phyloP scores from a whole-genome alignment of 1,139 yeast species.

The Suhomyces choctaworum region DNA sequence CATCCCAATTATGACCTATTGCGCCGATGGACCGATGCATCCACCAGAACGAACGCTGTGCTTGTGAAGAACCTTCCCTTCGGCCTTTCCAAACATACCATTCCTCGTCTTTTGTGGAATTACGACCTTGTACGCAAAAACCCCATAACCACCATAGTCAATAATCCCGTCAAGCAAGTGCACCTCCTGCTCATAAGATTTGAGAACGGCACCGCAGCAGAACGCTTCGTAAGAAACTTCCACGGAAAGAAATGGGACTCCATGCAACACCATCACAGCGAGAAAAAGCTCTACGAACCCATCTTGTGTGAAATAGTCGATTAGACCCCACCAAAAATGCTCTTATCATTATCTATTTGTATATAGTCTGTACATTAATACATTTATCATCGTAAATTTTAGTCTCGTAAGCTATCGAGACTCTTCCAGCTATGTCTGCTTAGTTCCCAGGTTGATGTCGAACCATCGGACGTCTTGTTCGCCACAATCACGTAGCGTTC shows the following conservation, averaged over 20 bases:
- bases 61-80: slow-evolving; percentile 43
- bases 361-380: slow-evolving; percentile 5
- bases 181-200: slow-evolving; percentile 47
- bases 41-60: slow-evolving; percentile 25
- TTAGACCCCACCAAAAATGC: slow-evolving; percentile 10
- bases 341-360: not conserved
- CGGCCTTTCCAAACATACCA: slow-evolving; percentile 34
- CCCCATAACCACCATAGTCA: slow-evolving; percentile 24
- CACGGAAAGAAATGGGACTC: slow-evolving; percentile 51
- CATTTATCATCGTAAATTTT: slow-evolving; percentile 1
- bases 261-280: slow-evolving; percentile 27
- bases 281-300: slow-evolving; percentile 38
- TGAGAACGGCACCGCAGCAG: slow-evolving; percentile 48
- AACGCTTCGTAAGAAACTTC: slow-evolving; percentile 52
- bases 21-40: slow-evolving; percentile 16
- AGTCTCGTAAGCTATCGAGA: slow-evolving; percentile 33
- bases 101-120: slow-evolving; percentile 41
- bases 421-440: slow-evolving; percentile 79
- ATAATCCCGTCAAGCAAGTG: slow-evolving; percentile 30
- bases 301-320: slow-evolving; percentile 40
- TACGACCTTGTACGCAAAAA: slow-evolving; percentile 31
- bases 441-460: slow-evolving; percentile 50
- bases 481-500: slow-evolving; percentile 77
- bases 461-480: slow-evolving; percentile 9
- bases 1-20: slow-evolving; percentile 18